Base-by-base conservation (phyloP, 2,329 filamentous ascomycete species). In the Calycina herbarum region DNA sequence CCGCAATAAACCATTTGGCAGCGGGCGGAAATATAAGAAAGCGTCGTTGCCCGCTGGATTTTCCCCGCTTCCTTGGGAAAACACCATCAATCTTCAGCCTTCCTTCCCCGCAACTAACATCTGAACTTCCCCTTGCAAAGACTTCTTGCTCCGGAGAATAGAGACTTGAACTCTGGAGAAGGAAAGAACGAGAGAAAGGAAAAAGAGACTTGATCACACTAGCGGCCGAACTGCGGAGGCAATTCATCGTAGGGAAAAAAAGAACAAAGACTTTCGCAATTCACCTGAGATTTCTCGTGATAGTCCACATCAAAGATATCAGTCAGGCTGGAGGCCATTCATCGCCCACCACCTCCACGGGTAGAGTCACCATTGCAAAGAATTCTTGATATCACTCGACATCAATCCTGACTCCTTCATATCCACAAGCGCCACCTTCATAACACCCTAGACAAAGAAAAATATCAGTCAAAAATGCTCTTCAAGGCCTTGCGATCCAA, bases 401-500 rank as follows among this genome's bases (percentile, higher is more conserved):
- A 57, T 57, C 56, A 57, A 29, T 35, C 29, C 27, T 59, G 54
- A 31, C 56, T 24, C 13, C 35, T 57, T 57, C 57, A 20, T 59
- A 27, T n/a, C 45, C 59, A 57, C 38, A 61, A 38, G 48, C 64
- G 33, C 45, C 63, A 31, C 29, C 45, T 8, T 17, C 29, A 24
- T 45, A 33, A 6, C 48, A 29, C 40, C 58, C n/a, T 8, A 33
- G 31, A 33, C 31, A 33, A 42, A 48, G 20, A 59, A 59, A 33
- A 38, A 10, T 42, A 56, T 60, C 40, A 8, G 20, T 48, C 63
- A 66, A 63, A 20, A 35, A 72, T 71, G 69, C 64, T 71, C 57
- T 71, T 72, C 65, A 69, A 72, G 62, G 59, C 62, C 31, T 35
- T 71, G 11, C 70, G 70, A 57, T 66, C 68, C 3, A 71, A 69